Percentiles rank a stretch among this genome's conserved stretches.
phyloP scores from a whole-genome alignment of 1,284 basidiomycete species.

The Golubevia pallescens region DNA sequence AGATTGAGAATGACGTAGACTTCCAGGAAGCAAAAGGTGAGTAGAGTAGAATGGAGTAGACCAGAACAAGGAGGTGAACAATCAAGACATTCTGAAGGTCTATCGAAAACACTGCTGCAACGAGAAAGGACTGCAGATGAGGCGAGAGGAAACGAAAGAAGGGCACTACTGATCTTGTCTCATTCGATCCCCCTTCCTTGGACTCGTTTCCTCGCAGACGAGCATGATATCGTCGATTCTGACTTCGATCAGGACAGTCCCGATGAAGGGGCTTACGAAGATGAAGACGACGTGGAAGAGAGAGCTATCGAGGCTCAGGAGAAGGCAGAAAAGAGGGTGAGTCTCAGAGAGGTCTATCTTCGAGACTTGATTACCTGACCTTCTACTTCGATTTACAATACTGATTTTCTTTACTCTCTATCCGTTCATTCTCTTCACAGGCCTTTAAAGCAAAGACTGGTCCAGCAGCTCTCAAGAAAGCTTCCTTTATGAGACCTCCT shows the following conservation, averaged over 20 bases:
- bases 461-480: neutral
- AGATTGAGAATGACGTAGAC: slow-evolving; percentile 50
- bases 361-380: no score
- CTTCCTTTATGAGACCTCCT: neutral
- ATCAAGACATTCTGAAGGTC: no score
- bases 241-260: slow-evolving; percentile 49
- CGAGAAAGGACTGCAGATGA: neutral
- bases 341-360: neutral
- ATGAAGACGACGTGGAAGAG: slow-evolving; percentile 31
- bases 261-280: slow-evolving; percentile 28
- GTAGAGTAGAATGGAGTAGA: no score
- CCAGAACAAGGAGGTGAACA: no score
- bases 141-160: neutral
- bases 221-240: slow-evolving; percentile 48
- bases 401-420: no score
- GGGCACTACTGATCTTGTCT: neutral
- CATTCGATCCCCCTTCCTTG: neutral
- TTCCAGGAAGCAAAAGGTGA: slow-evolving; percentile 34
- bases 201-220: slow-evolving; percentile 1
- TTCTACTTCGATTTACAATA: no score
- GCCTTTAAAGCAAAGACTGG: neutral
- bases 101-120: no score
- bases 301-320: slow-evolving; percentile 38
- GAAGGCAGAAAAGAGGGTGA: slow-evolving; percentile 25
- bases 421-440: neutral